Conservation (phyloP, 805 yeast genomes). For the Kodamaea laetipori region DNA sequence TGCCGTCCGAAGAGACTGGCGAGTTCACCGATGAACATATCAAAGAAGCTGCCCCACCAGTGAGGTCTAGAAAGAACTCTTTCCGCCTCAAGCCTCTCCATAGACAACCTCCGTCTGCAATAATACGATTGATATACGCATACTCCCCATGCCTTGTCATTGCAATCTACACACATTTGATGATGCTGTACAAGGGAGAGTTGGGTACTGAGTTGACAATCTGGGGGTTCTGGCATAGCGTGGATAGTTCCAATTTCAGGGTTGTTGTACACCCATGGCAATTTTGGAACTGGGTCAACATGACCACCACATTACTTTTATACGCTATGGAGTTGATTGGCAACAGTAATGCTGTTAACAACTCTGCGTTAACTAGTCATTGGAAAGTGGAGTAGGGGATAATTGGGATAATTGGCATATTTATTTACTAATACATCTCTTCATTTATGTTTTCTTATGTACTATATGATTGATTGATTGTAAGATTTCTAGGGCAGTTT, state of each 20-base stretch:
- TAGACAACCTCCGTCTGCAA: slow-evolving; percentile 34
- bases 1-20: slow-evolving; percentile 7
- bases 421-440: slow-evolving; percentile 8
- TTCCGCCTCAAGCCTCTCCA: slow-evolving; percentile 20
- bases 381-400: slow-evolving; percentile 41
- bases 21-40: background rate
- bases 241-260: slow-evolving; percentile 20
- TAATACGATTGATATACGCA: slow-evolving; percentile 68
- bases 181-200: slow-evolving; percentile 84
- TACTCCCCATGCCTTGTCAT: slow-evolving; percentile 93
- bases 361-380: slow-evolving; percentile 43
- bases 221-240: slow-evolving; percentile 55
- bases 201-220: slow-evolving; percentile 61
- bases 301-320: slow-evolving; percentile 74
- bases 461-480: slow-evolving; percentile 5
- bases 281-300: slow-evolving; percentile 96
- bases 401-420: slow-evolving; percentile 5
- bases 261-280: slow-evolving; percentile 74
- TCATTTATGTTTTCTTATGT: background rate
- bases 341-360: slow-evolving; percentile 29
- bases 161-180: slow-evolving; percentile 91
- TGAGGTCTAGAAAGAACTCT: slow-evolving; percentile 13
- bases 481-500: no score
- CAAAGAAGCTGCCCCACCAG: slow-evolving; percentile 9
- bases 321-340: slow-evolving; percentile 76